Conservation (phyloP, 768 basidiomycete species). For the Leccinum subtestaceum region DNA sequence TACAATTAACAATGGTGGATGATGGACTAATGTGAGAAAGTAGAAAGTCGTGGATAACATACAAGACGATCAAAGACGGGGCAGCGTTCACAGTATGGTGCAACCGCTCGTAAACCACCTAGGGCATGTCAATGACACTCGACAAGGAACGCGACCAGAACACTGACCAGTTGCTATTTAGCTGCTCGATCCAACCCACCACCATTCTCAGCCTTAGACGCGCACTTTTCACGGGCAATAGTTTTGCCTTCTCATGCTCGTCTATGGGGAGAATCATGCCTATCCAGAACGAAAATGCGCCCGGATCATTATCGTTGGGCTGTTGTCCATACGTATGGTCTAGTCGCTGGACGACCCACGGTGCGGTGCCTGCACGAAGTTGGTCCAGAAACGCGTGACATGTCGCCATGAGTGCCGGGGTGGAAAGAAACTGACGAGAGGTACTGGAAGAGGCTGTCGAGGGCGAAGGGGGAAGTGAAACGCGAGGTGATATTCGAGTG, state of each 20-base stretch:
- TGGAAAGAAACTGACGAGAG: slow-evolving; percentile 18
- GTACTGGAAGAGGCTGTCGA: slow-evolving; percentile 1
- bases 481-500: slow-evolving; percentile 14
- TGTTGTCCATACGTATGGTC: slow-evolving; percentile 75
- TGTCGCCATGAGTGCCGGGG: slow-evolving; percentile 40
- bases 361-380: slow-evolving; percentile 68
- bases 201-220: slow-evolving; percentile 79
- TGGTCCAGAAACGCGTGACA: slow-evolving; percentile 64
- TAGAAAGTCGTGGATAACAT: slow-evolving; percentile 13
- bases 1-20: slow-evolving; percentile 12
- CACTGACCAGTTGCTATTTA: slow-evolving; percentile 54
- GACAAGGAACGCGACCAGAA: slow-evolving; percentile 9
- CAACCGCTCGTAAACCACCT: slow-evolving; percentile 82
- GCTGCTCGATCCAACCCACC: slow-evolving; percentile 91
- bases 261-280: slow-evolving; percentile 88
- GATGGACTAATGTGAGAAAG: slow-evolving; percentile 10
- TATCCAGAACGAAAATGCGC: slow-evolving; percentile 85
- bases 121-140: slow-evolving; percentile 19
- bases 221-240: slow-evolving; percentile 77
- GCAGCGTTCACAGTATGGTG: slow-evolving; percentile 43
- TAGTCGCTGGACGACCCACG: slow-evolving; percentile 90
- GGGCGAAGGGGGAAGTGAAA: slow-evolving; percentile 11
- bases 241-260: slow-evolving; percentile 82
- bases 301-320: slow-evolving; percentile 59
- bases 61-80: slow-evolving; percentile 3